phyloP scores from a whole-genome alignment of 2,329 filamentous ascomycete species.

The Ambrosiella xylebori region DNA sequence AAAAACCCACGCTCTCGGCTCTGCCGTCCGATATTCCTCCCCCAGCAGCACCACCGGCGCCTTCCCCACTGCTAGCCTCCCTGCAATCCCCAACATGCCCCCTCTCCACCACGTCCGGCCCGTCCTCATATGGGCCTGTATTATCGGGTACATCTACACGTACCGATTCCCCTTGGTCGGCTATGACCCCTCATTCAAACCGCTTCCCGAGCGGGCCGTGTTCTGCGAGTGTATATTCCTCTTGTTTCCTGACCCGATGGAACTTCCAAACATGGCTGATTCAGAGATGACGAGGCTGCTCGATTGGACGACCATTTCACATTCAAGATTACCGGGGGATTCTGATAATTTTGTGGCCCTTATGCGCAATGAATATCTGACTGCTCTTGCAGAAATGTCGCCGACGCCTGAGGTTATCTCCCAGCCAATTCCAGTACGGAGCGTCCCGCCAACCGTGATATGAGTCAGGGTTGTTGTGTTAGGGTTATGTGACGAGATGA shows the following conservation, averaged over 20 bases:
- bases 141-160: slow-evolving; percentile 12
- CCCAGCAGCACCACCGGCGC: neutral
- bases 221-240: slow-evolving; percentile 12
- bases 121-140: slow-evolving; percentile 12
- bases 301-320: slow-evolving; percentile 10
- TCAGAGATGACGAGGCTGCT: slow-evolving; percentile 8
- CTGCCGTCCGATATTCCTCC: neutral
- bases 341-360: slow-evolving; percentile 7
- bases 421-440: neutral
- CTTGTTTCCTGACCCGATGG: slow-evolving; percentile 3
- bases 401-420: neutral
- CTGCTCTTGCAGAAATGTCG: slow-evolving; percentile 3
- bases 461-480: neutral
- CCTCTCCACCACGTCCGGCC: slow-evolving; percentile 7
- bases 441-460: neutral
- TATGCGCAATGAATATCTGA: slow-evolving; percentile 9
- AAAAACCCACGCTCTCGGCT: slow-evolving; percentile 7
- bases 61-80: neutral
- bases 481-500: neutral
- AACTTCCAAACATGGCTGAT: slow-evolving; percentile 2
- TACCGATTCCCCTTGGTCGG: slow-evolving; percentile 7
- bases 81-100: neutral
- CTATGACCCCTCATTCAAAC: slow-evolving; percentile 6
- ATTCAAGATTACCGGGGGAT: slow-evolving; percentile 6
- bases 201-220: slow-evolving; percentile 7